Conservation (phyloP, 352 stramenopile genomes). For the Phytophthora cactorum region DNA sequence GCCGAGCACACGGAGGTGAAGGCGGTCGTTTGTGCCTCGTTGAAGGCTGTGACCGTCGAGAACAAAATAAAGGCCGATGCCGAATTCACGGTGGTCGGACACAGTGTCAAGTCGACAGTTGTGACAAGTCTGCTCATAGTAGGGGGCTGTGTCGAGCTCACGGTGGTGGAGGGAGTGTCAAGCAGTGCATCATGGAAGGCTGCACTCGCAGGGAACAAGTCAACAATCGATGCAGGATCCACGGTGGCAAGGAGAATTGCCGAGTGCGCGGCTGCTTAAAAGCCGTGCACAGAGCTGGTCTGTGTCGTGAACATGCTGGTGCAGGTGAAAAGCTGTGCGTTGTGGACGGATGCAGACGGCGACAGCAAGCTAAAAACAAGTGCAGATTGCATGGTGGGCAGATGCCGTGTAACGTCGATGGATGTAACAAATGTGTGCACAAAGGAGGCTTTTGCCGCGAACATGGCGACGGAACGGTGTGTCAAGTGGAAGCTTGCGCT, state of each 20-base stretch:
- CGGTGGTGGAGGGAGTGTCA: slow-evolving; percentile 49
- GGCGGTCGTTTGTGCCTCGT: slow-evolving; percentile 17
- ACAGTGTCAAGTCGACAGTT: slow-evolving; percentile 44
- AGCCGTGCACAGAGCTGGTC: slow-evolving; percentile 17
- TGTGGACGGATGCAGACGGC: slow-evolving; percentile 57
- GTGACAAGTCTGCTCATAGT: slow-evolving; percentile 57
- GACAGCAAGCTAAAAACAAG: slow-evolving; percentile 60
- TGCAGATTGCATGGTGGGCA: slow-evolving; percentile 66
- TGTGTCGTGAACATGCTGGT: slow-evolving; percentile 62
- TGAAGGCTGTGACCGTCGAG: slow-evolving; percentile 21
- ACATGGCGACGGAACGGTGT: slow-evolving; percentile 66
- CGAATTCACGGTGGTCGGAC: slow-evolving; percentile 18
- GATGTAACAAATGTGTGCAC: slow-evolving; percentile 69
- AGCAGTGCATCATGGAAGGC: slow-evolving; percentile 27
- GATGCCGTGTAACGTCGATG: slow-evolving; percentile 62
- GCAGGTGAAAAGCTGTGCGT: slow-evolving; percentile 54
- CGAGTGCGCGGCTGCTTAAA: slow-evolving; percentile 38
- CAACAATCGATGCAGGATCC: slow-evolving; percentile 61
- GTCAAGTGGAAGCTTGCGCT: slow-evolving; percentile 58
- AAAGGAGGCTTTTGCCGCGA: slow-evolving; percentile 67
- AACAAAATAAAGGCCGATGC: slow-evolving; percentile 21
- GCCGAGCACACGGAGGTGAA: slow-evolving; percentile 23
- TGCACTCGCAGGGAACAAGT: slow-evolving; percentile 23
- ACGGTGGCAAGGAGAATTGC: slow-evolving; percentile 63
- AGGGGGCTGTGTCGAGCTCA: slow-evolving; percentile 60